These are phyloP conservation scores for Plasmodium billcollinsi DNA, from an alignment of 169 alveolate species.

Conservation along the genomic window DNA sequence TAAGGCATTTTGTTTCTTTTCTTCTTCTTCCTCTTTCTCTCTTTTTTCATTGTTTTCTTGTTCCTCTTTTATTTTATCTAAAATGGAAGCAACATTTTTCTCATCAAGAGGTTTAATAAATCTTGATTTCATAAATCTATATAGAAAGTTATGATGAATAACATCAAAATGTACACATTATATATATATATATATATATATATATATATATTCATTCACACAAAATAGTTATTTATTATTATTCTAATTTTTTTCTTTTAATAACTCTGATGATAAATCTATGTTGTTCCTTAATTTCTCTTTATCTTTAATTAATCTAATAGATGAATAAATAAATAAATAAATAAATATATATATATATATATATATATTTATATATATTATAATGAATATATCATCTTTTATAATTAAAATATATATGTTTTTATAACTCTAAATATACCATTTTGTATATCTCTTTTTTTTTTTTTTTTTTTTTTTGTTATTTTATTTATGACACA, in stretches of 20 bases:
- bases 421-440: not conserved
- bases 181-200: not conserved
- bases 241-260: not conserved
- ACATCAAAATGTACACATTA: not conserved
- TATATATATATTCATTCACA: not conserved
- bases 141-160: not conserved
- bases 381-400: not conserved
- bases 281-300: slow-evolving; percentile 45
- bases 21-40: slow-evolving; percentile 26
- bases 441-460: not conserved
- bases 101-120: slow-evolving; percentile 48
- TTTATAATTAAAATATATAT: slow-evolving; percentile 6
- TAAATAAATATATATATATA: not conserved
- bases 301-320: slow-evolving; percentile 67
- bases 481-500: not conserved
- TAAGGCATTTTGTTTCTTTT: slow-evolving; percentile 1
- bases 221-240: not conserved
- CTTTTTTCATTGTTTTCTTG: slow-evolving; percentile 27
- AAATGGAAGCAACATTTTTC: slow-evolving; percentile 10
- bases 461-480: not conserved
- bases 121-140: slow-evolving; percentile 59
- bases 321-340: not conserved
- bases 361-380: not conserved
- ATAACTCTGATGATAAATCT: slow-evolving; percentile 72
- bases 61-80: slow-evolving; percentile 62